Conservation (phyloP, 441 rosid species). For the Erodium chrysanthum region DNA sequence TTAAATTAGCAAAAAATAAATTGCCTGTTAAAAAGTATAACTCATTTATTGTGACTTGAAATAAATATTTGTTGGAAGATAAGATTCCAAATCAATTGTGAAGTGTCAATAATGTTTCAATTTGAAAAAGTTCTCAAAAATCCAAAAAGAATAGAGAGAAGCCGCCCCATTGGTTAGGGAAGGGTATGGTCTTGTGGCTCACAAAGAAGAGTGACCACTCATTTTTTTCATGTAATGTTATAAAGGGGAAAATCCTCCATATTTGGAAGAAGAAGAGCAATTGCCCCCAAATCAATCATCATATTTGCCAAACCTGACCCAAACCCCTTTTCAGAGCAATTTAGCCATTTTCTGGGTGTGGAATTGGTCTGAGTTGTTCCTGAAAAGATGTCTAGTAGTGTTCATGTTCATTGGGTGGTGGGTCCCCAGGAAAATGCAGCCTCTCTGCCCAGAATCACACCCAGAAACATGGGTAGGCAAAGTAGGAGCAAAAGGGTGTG, state of each 20-base stretch:
- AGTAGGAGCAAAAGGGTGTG: slow-evolving; percentile 13
- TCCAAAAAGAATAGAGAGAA: background rate
- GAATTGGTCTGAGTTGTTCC: slow-evolving; percentile 6
- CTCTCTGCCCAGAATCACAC: slow-evolving; percentile 10
- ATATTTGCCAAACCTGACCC: background rate
- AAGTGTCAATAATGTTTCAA: too few relatives aligned
- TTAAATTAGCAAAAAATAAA: too few relatives aligned
- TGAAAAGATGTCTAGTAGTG: slow-evolving; percentile 19
- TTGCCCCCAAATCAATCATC: background rate
- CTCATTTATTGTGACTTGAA: too few relatives aligned
- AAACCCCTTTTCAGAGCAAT: background rate
- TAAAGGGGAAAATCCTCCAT: background rate
- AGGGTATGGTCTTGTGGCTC: slow-evolving; percentile 3
- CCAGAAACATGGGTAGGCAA: slow-evolving; percentile 6
- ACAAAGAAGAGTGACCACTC: background rate
- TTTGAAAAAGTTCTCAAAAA: too few relatives aligned
- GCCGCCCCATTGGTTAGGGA: background rate
- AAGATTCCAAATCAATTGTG: too few relatives aligned
- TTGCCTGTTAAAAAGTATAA: too few relatives aligned
- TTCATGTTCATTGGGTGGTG: slow-evolving; percentile 27
- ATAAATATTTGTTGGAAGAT: too few relatives aligned
- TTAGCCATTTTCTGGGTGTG: background rate
- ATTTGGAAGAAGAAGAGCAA: background rate
- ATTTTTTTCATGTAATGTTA: background rate
- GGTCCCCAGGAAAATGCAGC: slow-evolving; percentile 30